phyloP scores from a whole-genome alignment of 2,329 filamentous ascomycete species.

The Penicillium sp. region DNA sequence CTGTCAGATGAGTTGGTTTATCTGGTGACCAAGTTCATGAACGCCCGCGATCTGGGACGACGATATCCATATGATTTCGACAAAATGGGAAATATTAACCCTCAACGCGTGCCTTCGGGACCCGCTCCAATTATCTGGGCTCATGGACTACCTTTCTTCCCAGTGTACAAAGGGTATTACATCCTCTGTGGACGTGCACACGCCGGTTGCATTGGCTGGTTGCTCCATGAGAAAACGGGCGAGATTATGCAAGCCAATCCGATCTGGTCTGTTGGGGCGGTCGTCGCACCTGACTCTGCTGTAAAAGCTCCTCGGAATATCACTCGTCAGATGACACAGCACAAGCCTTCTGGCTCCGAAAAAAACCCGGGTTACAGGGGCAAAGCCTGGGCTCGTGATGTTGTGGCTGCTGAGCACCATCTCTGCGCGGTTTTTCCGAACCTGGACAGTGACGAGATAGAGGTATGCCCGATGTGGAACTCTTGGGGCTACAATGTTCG shows the following conservation, averaged over 20 bases:
- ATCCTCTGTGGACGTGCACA: conserved; percentile 15
- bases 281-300: conserved; percentile 16
- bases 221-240: background rate
- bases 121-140: conserved; percentile 15
- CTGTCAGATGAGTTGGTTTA: conserved; percentile 19
- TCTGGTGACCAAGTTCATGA: conserved; percentile 12
- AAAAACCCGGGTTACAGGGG: background rate
- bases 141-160: conserved; percentile 19
- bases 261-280: conserved; percentile 13
- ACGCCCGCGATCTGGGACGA: background rate
- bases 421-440: background rate
- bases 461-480: background rate
- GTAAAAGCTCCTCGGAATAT: conserved; percentile 2
- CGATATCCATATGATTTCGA: conserved; percentile 18
- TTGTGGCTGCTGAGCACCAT: background rate
- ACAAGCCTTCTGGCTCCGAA: background rate
- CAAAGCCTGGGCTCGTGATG: background rate
- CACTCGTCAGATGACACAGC: conserved; percentile 9
- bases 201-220: conserved; percentile 14
- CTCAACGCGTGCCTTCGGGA: conserved; percentile 13
- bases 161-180: conserved; percentile 19
- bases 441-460: background rate
- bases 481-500: background rate
- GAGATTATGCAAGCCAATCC: background rate
- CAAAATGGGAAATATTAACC: conserved; percentile 10